Evolutionary conservation across 1,139 yeast species (phyloP).

Genomic region (Pichia sp.): DNA sequence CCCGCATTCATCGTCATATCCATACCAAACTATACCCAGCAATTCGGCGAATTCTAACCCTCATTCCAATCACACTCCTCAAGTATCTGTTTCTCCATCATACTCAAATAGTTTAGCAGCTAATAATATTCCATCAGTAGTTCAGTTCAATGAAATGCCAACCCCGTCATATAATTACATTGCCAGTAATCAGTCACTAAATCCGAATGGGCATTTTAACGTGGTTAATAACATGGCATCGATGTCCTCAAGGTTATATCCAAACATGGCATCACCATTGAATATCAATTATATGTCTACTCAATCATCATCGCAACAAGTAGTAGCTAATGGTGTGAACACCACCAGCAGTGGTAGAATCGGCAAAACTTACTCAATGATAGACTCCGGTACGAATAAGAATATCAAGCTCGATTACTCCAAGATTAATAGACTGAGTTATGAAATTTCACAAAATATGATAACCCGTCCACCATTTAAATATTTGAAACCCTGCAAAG

Average conservation of each 20-base stretch:
- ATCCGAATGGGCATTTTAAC: too few species aligned
- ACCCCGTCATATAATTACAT: too few species aligned
- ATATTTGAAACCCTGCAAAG: conserved; percentile 23
- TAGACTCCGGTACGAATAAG: conserved; percentile 9
- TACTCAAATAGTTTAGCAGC: too few species aligned
- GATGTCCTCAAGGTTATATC: neutral
- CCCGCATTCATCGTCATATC: too few species aligned
- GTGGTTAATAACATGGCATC: too few species aligned
- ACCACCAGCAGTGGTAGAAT: conserved; percentile 1
- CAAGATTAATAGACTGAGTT: conserved; percentile 19
- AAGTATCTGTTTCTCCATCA: too few species aligned
- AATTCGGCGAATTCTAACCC: too few species aligned
- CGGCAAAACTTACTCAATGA: conserved; percentile 5
- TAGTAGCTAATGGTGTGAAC: neutral
- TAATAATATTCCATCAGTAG: too few species aligned
- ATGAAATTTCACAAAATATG: conserved; percentile 23
- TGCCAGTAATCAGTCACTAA: too few species aligned
- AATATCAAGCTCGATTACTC: conserved; percentile 14
- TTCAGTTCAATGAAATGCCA: too few species aligned
- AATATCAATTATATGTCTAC: neutral
- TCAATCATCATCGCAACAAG: neutral
- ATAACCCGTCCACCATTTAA: conserved; percentile 32
- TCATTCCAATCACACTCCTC: too few species aligned
- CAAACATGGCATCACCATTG: neutral
- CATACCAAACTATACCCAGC: too few species aligned